Base-by-base conservation (phyloP, 2,329 filamentous ascomycete species). In the Pseudodiploospora longispora region DNA sequence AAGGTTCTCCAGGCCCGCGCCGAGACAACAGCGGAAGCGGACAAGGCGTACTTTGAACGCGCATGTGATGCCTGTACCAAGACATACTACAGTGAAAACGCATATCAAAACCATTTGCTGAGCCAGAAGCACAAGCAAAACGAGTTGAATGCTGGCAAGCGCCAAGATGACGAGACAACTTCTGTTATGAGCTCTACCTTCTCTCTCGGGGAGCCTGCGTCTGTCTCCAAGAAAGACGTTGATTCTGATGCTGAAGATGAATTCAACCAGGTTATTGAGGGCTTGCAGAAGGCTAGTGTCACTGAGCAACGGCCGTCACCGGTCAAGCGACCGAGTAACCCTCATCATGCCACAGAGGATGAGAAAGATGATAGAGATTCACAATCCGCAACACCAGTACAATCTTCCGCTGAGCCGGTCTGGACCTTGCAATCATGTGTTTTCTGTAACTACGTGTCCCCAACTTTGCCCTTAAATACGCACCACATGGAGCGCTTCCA, bases 61-160 rank as follows among this genome's bases (percentile, higher is more conserved):
- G 69, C 74, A 30, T 98, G 93, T 65, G 72, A 80, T 3, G 76
- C 82, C 19, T 98, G 93, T 70, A 78, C 85, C 58, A 95, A 95
- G 71, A 89, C 85, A 10, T 98, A 95, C 66, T 97, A 84, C 71
- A 97, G 90, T 67, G 87, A 96, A 60, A 96, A 96, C 68, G 91
- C 93, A 31, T 97, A 85, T 66, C 81, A 83, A 60, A 98, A 97
- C 66, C 93, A 98, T 61, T 64, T 97, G 45, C 82, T 82, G 47
- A 96, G 90, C 68, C 83, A 87, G 55, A 95, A 95, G 66, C 93
- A 98, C 67, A 87, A 82, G 65, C 52, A 56, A 31, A 67, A 65
- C 45, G 74, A 84, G 46, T 72, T 77, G 30, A 71, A 72, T 36
- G 57, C 66, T 38, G 62, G 63, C 27, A 59, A 62, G 31, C 63